These are phyloP conservation scores for Candida andamanensis DNA, from an alignment of 805 yeast species.

Conservation along the genomic window DNA sequence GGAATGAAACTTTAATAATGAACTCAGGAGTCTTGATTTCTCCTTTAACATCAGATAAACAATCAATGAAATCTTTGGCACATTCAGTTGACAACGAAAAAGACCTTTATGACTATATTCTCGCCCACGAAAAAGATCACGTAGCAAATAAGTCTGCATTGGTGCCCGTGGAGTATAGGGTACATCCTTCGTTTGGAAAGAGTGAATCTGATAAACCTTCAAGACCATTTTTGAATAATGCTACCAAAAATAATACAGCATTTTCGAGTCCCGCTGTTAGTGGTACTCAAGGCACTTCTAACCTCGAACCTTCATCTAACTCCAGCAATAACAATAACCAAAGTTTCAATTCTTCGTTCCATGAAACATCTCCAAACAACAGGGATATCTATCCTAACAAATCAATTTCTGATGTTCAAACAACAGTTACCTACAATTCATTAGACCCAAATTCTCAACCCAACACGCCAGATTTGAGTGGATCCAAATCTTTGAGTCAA, in stretches of 20 bases:
- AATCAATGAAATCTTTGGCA: constrained; percentile 76
- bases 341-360: neutral
- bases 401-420: constrained; percentile 2
- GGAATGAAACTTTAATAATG: constrained; percentile 76
- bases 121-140: constrained; percentile 37
- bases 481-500: constrained; percentile 26
- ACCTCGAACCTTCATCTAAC: neutral
- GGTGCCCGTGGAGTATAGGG: constrained; percentile 64
- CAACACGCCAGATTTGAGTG: constrained; percentile 28
- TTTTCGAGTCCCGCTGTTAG: constrained; percentile 1
- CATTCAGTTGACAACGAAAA: constrained; percentile 75
- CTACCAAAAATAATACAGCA: constrained; percentile 1
- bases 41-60: constrained; percentile 56
- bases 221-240: constrained; percentile 29
- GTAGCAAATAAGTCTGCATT: constrained; percentile 41
- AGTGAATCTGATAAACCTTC: constrained; percentile 21
- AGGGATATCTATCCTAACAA: neutral
- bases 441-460: constrained; percentile 31
- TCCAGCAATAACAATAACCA: neutral
- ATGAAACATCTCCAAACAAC: neutral
- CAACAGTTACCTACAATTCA: constrained; percentile 16
- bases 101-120: constrained; percentile 68
- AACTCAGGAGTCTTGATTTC: constrained; percentile 79
- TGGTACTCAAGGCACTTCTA: too few relatives aligned
- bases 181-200: constrained; percentile 58